Percentiles rank a stretch among this genome's conserved stretches.
Conservation (phyloP, 2,329 filamentous ascomycete species). For the Purpureocillium lavendulum region DNA sequence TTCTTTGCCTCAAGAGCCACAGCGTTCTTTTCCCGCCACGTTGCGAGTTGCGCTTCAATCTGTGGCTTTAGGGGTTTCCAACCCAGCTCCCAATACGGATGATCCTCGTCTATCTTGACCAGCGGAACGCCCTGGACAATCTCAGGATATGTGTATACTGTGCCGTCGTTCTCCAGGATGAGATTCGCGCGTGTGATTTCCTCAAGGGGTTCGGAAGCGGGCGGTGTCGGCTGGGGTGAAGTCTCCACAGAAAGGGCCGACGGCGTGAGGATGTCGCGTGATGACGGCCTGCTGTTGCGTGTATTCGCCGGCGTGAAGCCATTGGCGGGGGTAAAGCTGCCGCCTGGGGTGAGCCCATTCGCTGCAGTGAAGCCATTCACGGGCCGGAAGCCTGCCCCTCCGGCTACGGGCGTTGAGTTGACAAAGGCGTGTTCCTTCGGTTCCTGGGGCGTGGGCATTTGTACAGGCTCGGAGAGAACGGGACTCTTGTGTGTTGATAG, state of each 20-base stretch:
- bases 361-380: background rate
- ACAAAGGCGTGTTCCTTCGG: conserved; percentile 9
- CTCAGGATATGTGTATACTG: conserved; percentile 39
- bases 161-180: conserved; percentile 38
- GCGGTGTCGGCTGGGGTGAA: conserved; percentile 16
- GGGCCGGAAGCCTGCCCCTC: background rate
- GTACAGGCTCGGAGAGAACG: conserved; percentile 12
- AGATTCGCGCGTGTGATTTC: conserved; percentile 38
- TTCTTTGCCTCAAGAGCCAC: conserved; percentile 22
- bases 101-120: conserved; percentile 37
- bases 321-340: conserved; percentile 3
- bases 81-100: conserved; percentile 48
- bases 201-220: conserved; percentile 8
- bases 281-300: conserved; percentile 15
- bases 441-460: conserved; percentile 17
- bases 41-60: conserved; percentile 34
- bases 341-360: background rate
- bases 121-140: conserved; percentile 46
- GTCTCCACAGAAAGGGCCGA: conserved; percentile 15
- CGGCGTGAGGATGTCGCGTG: conserved; percentile 19
- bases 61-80: conserved; percentile 39
- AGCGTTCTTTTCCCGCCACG: conserved; percentile 40
- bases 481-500: conserved; percentile 8
- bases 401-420: background rate
- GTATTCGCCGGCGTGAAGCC: conserved; percentile 23